phyloP scores from a whole-genome alignment of 2,329 filamentous ascomycete genomes.

The Biscogniauxia marginata region DNA sequence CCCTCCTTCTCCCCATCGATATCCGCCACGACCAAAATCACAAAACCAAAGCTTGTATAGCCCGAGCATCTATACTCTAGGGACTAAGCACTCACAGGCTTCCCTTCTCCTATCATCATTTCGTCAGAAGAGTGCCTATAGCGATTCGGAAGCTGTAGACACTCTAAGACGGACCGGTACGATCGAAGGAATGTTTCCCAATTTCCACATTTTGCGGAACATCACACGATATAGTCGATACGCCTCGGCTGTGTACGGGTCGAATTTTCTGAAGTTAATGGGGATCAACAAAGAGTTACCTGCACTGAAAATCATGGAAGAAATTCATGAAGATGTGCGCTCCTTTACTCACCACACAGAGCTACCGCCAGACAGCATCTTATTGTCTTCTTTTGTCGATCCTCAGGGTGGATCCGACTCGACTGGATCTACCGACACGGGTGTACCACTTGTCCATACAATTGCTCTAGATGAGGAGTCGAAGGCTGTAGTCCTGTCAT shows the following conservation, averaged over 20 bases:
- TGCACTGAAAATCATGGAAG: slow-evolving; percentile 40
- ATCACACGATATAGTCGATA: slow-evolving; percentile 65
- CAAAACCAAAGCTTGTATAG: slow-evolving; percentile 35
- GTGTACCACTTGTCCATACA: slow-evolving; percentile 71
- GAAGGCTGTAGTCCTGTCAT: slow-evolving; percentile 70
- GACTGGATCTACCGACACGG: slow-evolving; percentile 62
- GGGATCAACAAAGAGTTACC: slow-evolving; percentile 56
- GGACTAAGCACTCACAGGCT: slow-evolving; percentile 54
- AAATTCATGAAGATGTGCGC: slow-evolving; percentile 58
- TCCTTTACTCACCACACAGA: slow-evolving; percentile 64
- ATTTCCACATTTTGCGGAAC: slow-evolving; percentile 58
- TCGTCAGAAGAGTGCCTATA: slow-evolving; percentile 48
- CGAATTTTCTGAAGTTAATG: slow-evolving; percentile 61
- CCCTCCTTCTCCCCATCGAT: slow-evolving; percentile 20
- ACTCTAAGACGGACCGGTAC: slow-evolving; percentile 51
- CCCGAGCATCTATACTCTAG: slow-evolving; percentile 60
- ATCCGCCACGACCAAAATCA: slow-evolving; percentile 32
- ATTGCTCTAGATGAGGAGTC: slow-evolving; percentile 70
- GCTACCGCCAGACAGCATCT: slow-evolving; percentile 54
- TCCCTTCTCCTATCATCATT: slow-evolving; percentile 53
- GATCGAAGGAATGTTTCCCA: slow-evolving; percentile 59
- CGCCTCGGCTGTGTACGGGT: slow-evolving; percentile 65
- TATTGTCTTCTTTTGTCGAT: slow-evolving; percentile 71
- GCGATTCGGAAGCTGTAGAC: slow-evolving; percentile 46
- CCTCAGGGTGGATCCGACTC: slow-evolving; percentile 65